phyloP scores from a whole-genome alignment of 805 yeast genomes.

The Blastobotrys mokoenaii region DNA sequence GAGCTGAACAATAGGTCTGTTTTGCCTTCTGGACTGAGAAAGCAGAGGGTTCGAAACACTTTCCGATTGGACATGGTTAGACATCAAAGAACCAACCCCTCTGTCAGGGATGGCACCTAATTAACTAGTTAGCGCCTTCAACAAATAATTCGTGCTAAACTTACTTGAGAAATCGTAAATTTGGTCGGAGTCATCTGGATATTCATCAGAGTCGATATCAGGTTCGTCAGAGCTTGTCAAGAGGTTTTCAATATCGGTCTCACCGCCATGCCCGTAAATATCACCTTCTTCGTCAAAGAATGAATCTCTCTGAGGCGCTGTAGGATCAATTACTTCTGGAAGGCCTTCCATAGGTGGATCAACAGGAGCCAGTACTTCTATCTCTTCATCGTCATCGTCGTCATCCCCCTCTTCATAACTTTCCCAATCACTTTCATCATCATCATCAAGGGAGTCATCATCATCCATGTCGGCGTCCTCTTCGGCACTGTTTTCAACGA shows the following conservation, averaged over 20 bases:
- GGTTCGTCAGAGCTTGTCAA: too few species aligned
- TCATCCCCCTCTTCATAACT: conserved; percentile 22
- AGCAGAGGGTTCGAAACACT: conserved; percentile 12
- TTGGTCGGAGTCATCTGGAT: neutral
- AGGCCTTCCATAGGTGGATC: too few species aligned
- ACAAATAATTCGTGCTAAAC: neutral
- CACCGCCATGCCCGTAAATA: too few species aligned
- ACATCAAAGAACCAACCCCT: conserved; percentile 6
- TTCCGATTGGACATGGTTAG: conserved; percentile 5
- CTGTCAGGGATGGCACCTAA: neutral
- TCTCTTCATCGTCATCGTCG: conserved; percentile 20
- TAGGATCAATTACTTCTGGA: too few species aligned
- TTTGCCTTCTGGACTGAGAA: conserved; percentile 2
- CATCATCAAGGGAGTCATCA: conserved; percentile 10
- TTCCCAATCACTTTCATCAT: conserved; percentile 15
- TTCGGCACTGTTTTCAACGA: conserved; percentile 14
- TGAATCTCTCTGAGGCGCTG: too few species aligned
- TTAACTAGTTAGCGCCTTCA: neutral
- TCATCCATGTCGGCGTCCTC: conserved; percentile 14
- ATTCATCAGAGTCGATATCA: too few species aligned
- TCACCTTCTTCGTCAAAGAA: too few species aligned
- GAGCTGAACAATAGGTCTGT: neutral
- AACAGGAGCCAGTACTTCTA: conserved; percentile 13
- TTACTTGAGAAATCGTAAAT: neutral
- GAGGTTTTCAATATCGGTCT: too few species aligned